Evolutionary conservation across 2,329 filamentous ascomycete genomes (phyloP).

Genomic region (Aspergillus alliaceus): DNA sequence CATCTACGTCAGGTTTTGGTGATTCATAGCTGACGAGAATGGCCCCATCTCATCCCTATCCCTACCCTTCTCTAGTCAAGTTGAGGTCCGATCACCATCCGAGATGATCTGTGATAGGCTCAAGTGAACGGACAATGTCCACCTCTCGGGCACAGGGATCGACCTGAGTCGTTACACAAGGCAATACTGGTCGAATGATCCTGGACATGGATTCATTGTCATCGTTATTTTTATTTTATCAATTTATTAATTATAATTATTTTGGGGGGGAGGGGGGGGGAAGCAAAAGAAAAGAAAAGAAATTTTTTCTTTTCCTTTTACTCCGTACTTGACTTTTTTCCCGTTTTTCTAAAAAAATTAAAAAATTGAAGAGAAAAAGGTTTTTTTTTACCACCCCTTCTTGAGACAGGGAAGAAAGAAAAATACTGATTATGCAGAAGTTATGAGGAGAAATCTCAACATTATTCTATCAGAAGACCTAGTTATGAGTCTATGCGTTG

Average conservation of each 20-base stretch:
- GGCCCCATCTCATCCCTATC: neutral
- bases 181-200: neutral
- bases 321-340: neutral
- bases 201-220: neutral
- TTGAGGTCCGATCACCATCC: neutral
- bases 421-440: neutral
- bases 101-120: neutral
- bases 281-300: too few relatives aligned
- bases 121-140: neutral
- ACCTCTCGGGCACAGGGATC: neutral
- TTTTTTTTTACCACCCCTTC: neutral
- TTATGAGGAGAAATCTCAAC: neutral
- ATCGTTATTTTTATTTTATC: neutral
- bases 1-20: neutral
- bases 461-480: neutral
- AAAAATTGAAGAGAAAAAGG: too few relatives aligned
- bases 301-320: neutral
- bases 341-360: neutral
- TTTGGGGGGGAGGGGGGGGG: too few relatives aligned
- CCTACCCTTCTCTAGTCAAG: neutral
- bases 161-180: neutral
- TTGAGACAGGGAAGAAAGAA: neutral
- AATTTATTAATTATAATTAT: too few relatives aligned
- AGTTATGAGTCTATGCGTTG: neutral
- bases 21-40: neutral